Percentiles rank a stretch among this genome's conserved stretches.
These are phyloP conservation scores for Tolypocladium cylindrosporum DNA, from an alignment of 2,329 filamentous ascomycete species.

Conservation along the genomic window DNA sequence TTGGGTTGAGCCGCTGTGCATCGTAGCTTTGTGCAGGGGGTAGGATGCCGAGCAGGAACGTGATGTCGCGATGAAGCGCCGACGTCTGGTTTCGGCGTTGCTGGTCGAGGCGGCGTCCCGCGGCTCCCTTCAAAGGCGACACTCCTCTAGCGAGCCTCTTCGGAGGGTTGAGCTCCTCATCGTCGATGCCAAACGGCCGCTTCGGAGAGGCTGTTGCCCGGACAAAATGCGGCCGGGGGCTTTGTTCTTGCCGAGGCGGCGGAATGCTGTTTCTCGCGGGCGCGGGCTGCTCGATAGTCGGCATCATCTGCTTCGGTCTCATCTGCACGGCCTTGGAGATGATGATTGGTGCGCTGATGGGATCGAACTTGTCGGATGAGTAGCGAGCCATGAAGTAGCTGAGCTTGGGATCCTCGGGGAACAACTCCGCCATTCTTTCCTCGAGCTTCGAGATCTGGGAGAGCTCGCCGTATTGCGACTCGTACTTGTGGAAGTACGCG, in stretches of 20 bases:
- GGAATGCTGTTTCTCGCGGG: conserved; percentile 36
- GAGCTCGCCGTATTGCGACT: conserved; percentile 88
- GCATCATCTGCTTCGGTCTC: conserved; percentile 48
- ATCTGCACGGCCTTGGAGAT: conserved; percentile 75
- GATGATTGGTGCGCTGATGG: conserved; percentile 69
- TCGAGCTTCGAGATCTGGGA: conserved; percentile 86
- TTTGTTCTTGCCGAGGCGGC: conserved; percentile 23
- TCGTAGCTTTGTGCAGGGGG: conserved; percentile 65
- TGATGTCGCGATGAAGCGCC: conserved; percentile 62
- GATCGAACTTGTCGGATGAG: conserved; percentile 63
- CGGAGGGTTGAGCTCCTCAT: conserved; percentile 64
- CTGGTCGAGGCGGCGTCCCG: conserved; percentile 75
- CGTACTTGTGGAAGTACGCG: conserved; percentile 87
- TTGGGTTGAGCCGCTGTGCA: conserved; percentile 57
- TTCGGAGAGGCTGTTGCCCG: conserved; percentile 46
- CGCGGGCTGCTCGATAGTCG: conserved; percentile 40
- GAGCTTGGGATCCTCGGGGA: conserved; percentile 74
- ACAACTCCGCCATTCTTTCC: conserved; percentile 87
- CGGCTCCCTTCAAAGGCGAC: conserved; percentile 85
- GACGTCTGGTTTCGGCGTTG: conserved; percentile 55
- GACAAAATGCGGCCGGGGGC: conserved; percentile 38
- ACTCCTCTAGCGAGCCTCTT: conserved; percentile 84
- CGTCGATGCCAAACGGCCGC: conserved; percentile 54
- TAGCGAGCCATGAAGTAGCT: conserved; percentile 69
- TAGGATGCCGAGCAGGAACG: conserved; percentile 60